Base-by-base conservation (phyloP, 345 rosid genomes). In the Barbarea vulgaris region DNA sequence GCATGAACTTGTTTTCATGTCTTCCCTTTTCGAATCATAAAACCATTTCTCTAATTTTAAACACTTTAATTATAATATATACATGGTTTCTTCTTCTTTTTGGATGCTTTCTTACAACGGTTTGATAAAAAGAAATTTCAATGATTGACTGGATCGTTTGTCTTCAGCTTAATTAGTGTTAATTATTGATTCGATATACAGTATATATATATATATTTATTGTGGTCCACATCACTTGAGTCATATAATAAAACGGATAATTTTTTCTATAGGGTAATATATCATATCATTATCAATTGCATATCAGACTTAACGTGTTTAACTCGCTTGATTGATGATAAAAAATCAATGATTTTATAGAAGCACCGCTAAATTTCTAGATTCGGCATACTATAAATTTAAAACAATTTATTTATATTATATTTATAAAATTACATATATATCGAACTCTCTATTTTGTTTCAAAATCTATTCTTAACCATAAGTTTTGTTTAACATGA, bases 1-100 rank as follows among this genome's bases (percentile, higher is more conserved):
- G 80, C 76, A 77, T 77, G 81, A 55, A 47, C 72, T 56, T 77
- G 72, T 64, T 77, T 76, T 63, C 24, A 46, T 69, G 80, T 77
- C 80, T 63, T 69, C 19, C 9, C 22, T 76, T 53, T 76, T 12
- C 8, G 51, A 53, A 69, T 54, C 70, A 42, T 62, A 34, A 39
- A 37, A 50, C 25, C 27, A 47, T 18, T 19, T 64, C 25, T 63
- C 27, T 21, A 33, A 11, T 74, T 72, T 44, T 21, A 44, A 64
- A 44, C 24, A 30, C 64, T 54, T 64, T 30, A 54, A 3, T 54
- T 30, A 54, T 5, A 21, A 6, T 34, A 21, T 21, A 21, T 25
- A 58, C 36, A 28, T 31, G 31, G 51, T 30, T 44, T 73, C 30
- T 72, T 56, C 55, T 37, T 53, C 2, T 31, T n/a, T 44, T 44